Evolutionary conservation across 1,284 basidiomycete species (phyloP).

Genomic region (Fomitopsis schrenkii): DNA sequence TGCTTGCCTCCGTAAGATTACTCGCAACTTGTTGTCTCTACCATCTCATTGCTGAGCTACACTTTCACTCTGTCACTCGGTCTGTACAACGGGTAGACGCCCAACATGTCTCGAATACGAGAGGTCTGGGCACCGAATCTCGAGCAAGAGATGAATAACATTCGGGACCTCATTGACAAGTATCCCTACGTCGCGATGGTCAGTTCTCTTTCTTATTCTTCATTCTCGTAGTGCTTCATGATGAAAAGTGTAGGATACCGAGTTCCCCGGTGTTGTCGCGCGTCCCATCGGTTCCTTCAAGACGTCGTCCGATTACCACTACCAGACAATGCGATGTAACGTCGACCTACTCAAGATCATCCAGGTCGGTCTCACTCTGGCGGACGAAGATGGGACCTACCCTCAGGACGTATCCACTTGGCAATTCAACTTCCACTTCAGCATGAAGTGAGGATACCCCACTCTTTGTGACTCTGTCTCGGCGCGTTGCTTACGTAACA

Average conservation of each 20-base stretch:
- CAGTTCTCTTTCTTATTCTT: slow-evolving; percentile 24
- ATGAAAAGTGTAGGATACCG: slow-evolving; percentile 74
- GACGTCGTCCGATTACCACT: slow-evolving; percentile 97
- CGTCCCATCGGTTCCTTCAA: slow-evolving; percentile 96
- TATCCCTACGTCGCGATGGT: slow-evolving; percentile 98
- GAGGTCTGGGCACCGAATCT: slow-evolving; percentile 97
- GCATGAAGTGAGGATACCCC: slow-evolving; percentile 55
- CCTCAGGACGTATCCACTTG: slow-evolving; percentile 91
- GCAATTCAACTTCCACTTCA: slow-evolving; percentile 99
- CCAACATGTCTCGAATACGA: slow-evolving; percentile 65
- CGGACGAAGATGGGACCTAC: slow-evolving; percentile 89
- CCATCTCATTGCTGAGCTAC: neutral
- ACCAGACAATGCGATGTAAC: slow-evolving; percentile 99
- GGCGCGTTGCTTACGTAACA: slow-evolving; percentile 19
- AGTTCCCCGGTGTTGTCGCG: slow-evolving; percentile 98
- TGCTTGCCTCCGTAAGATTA: neutral
- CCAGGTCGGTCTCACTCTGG: slow-evolving; percentile 93
- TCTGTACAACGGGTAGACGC: neutral
- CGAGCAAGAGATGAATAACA: slow-evolving; percentile 85
- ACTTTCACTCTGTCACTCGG: neutral
- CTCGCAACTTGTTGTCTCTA: neutral
- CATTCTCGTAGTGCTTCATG: slow-evolving; percentile 10
- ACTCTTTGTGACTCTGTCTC: slow-evolving; percentile 1
- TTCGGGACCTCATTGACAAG: slow-evolving; percentile 83
- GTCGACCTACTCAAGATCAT: slow-evolving; percentile 98